Conservation (phyloP, 1,139 yeast genomes). For the Yamadazyma taylorii region DNA sequence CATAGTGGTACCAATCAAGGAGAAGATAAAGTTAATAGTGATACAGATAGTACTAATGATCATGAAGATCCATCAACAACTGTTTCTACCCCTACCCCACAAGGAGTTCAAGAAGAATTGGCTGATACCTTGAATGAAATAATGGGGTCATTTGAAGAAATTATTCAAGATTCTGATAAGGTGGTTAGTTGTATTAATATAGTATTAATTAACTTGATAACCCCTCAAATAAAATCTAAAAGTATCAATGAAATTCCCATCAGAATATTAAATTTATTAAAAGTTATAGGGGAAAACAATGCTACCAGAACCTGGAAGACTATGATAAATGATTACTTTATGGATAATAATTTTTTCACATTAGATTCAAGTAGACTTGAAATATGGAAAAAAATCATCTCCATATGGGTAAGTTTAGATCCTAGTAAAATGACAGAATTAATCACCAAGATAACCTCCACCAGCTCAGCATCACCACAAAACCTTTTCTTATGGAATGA, state of each 20-base stretch:
- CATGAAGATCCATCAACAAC: slow-evolving; percentile 3
- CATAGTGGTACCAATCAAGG: slow-evolving; percentile 6
- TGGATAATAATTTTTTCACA: slow-evolving; percentile 49
- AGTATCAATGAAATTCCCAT: slow-evolving; percentile 29
- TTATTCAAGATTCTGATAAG: slow-evolving; percentile 56
- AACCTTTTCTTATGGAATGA: slow-evolving; percentile 79
- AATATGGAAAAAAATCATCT: slow-evolving; percentile 52
- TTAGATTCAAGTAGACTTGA: slow-evolving; percentile 25
- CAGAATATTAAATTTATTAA: slow-evolving; percentile 39
- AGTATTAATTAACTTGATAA: slow-evolving; percentile 43
- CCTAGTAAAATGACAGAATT: slow-evolving; percentile 61
- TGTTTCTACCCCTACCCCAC: slow-evolving; percentile 9
- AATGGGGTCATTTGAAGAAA: slow-evolving; percentile 39
- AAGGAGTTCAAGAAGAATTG: slow-evolving; percentile 33
- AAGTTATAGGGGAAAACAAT: slow-evolving; percentile 33
- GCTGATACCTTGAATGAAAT: slow-evolving; percentile 35
- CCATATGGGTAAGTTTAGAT: slow-evolving; percentile 57
- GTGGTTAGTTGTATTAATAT: slow-evolving; percentile 41
- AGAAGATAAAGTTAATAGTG: slow-evolving; percentile 12
- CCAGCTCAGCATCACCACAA: slow-evolving; percentile 49
- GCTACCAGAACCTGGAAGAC: slow-evolving; percentile 53
- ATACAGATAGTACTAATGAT: slow-evolving; percentile 11
- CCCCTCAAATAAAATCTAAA: slow-evolving; percentile 46
- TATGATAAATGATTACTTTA: slow-evolving; percentile 51
- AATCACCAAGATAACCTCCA: slow-evolving; percentile 48